Base-by-base conservation (phyloP, 805 yeast genomes). In the Hanseniaspora hatyaiensis region DNA sequence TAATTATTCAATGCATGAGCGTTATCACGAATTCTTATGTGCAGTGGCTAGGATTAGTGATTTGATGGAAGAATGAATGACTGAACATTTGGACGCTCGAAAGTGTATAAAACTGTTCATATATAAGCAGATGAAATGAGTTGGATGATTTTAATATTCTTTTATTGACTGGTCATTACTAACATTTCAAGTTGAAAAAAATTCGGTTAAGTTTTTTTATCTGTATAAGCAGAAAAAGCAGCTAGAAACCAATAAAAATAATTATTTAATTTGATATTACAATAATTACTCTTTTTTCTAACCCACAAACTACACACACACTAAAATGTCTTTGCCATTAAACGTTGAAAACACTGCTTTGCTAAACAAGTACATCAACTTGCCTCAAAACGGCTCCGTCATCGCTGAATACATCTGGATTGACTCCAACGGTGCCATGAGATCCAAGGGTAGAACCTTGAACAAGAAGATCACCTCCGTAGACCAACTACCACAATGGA, bases 361-460 rank as follows among this genome's bases (percentile, higher is more conserved):
- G 53, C 73, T 89, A 61, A 74, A 78, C 62, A 89, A 88, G 71
- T 89, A 89, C 64, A 63, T 82, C 54, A 81, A 75, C 57, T 75
- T 92, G 58, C 81, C 80, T 66, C 96, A 88, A 73, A 74, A 78
- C 57, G 95, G 95, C 54, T 74, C 73, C 60, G 73, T 89, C 55
- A 74, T 92, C 57, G 98, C 98, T 54, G 98, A 92, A 70, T 92
- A 92, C 72, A 80, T 92, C 66, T 92, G 98, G 98, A 82, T 92
- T 57, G 98, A 92, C 65, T 84, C 95, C 57, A 74, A 82, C 55
- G 95, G 95, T 64, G 76, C 79, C 61, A 66, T 87, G 59, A 84
- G 98, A 72, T 85, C 96, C 52, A 92, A 92, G 73, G 87, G 95
- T 70, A 83, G 80, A 69, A 92, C 98, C 50, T 71, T 92, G 55